phyloP scores from a whole-genome alignment of 1,284 basidiomycete genomes.

The Ceratobasidium sp. region DNA sequence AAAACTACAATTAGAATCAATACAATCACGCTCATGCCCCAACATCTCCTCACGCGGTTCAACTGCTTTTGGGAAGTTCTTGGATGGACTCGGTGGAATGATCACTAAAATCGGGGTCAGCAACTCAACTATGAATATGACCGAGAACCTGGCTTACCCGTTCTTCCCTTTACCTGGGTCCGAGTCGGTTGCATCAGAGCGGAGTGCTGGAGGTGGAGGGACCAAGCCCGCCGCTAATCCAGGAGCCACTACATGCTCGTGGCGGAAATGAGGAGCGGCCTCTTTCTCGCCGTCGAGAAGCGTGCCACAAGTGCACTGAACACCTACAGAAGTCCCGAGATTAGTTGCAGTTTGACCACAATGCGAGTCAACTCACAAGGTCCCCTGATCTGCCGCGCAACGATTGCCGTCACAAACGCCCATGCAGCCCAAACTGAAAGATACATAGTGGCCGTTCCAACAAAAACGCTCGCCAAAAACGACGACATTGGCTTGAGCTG shows the following conservation, averaged over 20 bases:
- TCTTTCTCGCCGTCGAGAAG: slow-evolving; percentile 2
- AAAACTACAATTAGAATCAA: too few relatives aligned
- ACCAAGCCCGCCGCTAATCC: slow-evolving; percentile 3
- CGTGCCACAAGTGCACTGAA: slow-evolving; percentile 7
- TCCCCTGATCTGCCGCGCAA: not conserved
- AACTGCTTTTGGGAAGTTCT: too few relatives aligned
- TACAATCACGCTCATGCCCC: too few relatives aligned
- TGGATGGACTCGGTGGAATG: too few relatives aligned
- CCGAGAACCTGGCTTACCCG: too few relatives aligned
- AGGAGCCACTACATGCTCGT: not conserved
- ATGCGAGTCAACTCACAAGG: slow-evolving; percentile 19
- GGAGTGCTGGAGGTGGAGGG: not conserved
- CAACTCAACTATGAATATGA: too few relatives aligned
- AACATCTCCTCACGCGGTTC: too few relatives aligned
- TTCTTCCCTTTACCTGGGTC: not conserved
- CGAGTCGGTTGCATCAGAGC: not conserved
- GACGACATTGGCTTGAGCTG: slow-evolving; percentile 14
- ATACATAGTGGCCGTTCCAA: slow-evolving; percentile 33
- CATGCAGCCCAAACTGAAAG: slow-evolving; percentile 26
- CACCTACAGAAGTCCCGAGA: not conserved
- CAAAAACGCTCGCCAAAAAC: slow-evolving; percentile 15
- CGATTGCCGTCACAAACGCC: slow-evolving; percentile 12
- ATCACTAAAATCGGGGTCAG: too few relatives aligned
- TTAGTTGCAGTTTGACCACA: not conserved
- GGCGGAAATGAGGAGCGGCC: not conserved